Base-by-base conservation (phyloP, 257 asterid species). In the Ehretia macrophylla region DNA sequence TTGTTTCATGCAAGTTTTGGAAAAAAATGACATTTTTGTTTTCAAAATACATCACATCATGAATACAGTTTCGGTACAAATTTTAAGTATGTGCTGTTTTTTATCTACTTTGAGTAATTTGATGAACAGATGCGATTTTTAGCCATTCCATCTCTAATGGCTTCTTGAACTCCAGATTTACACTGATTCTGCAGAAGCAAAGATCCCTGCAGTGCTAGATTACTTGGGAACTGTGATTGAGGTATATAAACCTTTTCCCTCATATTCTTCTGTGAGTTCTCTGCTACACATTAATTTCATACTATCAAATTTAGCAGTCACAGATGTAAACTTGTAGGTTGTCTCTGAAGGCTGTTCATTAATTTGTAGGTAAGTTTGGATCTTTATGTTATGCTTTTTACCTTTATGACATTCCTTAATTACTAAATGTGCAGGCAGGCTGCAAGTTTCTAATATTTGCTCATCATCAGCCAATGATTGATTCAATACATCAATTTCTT, bases 391-490 rank as follows among this genome's bases (percentile, higher is more conserved):
- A 35, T 74, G 58, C 67, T 62, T 65, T 61, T 63, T 37, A 32
- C 8, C 23, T 54, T 55, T 61, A 48, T 23, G 54, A 50, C 39
- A 21, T 51, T 61, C 47, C 20, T 60, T 61, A 66, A 51, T 62
- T 55, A 27, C 37, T 45, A 60, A 45, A 65, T 79, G 58, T 72
- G 71, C 88, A 92, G 98, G 98, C 90, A 51, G 88, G 88, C 68
- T 92, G 98, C 82, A 88, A 92, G 71, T 92, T 92, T 76, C 79
- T 92, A 51, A 79, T 92, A 76, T 92, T 92, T 78, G 97, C 98
- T 0, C 90, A 92, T 75, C 97, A 92, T 77, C 95, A 74, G 51
- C 83, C 92, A 21, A 86, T 92, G 98, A 79, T 92, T 42, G 81
- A 77, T 9, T 67, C 97, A 46, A 79, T 92, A 77, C 95, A 92